phyloP scores from a whole-genome alignment of 163 green algal species.

The Scenedesmus sp. region DNA sequence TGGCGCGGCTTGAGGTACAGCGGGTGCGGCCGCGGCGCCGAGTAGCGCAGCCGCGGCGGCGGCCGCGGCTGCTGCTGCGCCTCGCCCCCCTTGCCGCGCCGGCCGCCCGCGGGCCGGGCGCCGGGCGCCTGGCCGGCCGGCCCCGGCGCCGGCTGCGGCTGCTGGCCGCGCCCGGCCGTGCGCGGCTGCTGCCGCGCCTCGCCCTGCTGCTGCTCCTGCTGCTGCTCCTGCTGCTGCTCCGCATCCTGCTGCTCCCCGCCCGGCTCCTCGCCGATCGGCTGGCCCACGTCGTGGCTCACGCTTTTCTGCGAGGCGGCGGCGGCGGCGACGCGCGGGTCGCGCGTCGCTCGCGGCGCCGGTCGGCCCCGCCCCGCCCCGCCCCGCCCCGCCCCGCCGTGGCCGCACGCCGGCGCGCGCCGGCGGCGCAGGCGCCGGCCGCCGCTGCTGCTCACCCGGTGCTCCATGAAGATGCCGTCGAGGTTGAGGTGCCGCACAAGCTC shows the following conservation, averaged over 20 bases:
- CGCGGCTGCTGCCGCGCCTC: slow-evolving; percentile 14
- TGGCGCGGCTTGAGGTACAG: slow-evolving; percentile 27
- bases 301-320: slow-evolving; percentile 13
- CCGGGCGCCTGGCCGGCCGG: neutral
- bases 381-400: no score
- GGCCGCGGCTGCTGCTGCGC: slow-evolving; percentile 37
- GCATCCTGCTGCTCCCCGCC: slow-evolving; percentile 31
- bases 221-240: slow-evolving; percentile 13
- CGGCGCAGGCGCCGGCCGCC: no score
- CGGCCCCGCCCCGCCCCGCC: no score
- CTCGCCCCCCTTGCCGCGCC: slow-evolving; percentile 18
- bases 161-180: neutral
- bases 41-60: slow-evolving; percentile 19
- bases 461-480: slow-evolving; percentile 41
- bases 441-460: slow-evolving; percentile 16
- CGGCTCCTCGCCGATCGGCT: neutral
- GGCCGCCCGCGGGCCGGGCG: slow-evolving; percentile 25
- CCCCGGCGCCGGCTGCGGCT: slow-evolving; percentile 27
- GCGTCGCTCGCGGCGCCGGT: no score
- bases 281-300: slow-evolving; percentile 11
- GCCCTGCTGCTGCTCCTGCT: slow-evolving; percentile 14
- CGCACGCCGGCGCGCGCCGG: no score
- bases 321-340: no score
- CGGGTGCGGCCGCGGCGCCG: slow-evolving; percentile 33
- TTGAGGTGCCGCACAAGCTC: slow-evolving; percentile 27